Evolutionary conservation across 331 rosid genomes (phyloP).

Genomic region (Malus hybrid): DNA sequence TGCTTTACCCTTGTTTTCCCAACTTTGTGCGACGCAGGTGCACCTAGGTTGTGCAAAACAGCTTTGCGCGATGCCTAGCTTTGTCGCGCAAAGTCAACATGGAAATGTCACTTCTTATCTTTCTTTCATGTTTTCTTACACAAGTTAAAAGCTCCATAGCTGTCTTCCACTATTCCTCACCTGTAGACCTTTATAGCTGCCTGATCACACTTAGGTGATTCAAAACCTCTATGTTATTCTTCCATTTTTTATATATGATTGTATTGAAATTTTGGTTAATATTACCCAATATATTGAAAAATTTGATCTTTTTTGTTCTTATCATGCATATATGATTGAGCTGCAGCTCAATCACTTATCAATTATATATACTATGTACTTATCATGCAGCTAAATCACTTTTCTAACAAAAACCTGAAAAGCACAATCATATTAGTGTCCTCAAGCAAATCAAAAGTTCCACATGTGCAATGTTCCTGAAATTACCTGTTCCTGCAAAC

Average conservation of each 20-base stretch:
- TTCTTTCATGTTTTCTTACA: too few relatives aligned
- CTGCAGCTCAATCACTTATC: too few relatives aligned
- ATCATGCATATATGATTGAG: too few relatives aligned
- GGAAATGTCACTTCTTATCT: too few relatives aligned
- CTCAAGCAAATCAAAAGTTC: neutral
- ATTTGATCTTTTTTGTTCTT: neutral
- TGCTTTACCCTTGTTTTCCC: too few relatives aligned
- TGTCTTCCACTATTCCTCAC: too few relatives aligned
- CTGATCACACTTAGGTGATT: neutral
- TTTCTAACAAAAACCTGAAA: slow-evolving; percentile 45
- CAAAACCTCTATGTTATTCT: neutral
- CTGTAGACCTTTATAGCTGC: too few relatives aligned
- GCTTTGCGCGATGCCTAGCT: too few relatives aligned
- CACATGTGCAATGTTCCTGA: neutral
- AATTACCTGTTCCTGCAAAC: slow-evolving; percentile 42
- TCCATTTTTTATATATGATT: neutral
- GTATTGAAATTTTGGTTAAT: neutral
- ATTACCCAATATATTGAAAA: neutral
- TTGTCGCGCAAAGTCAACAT: too few relatives aligned
- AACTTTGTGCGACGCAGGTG: too few relatives aligned
- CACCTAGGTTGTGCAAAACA: too few relatives aligned
- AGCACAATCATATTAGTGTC: slow-evolving; percentile 23
- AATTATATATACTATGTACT: neutral
- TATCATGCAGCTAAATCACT: slow-evolving; percentile 86
- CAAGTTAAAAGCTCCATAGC: too few relatives aligned